Evolutionary conservation across 257 asterid species (phyloP), one percentile per base, ranked within the genome.

Genomic region (Ilex aquifolium): DNA sequence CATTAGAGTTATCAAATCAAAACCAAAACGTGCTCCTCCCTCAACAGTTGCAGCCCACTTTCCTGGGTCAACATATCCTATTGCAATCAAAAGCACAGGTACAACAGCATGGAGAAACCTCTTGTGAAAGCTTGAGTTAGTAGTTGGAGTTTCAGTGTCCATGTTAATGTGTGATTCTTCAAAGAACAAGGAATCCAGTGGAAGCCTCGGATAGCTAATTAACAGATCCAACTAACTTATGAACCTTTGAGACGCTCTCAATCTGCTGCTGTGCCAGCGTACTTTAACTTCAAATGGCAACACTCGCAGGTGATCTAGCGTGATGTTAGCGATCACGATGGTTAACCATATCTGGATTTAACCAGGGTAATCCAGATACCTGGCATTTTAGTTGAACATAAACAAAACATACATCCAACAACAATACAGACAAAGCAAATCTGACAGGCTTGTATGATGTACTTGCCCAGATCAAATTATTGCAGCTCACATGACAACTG

Each of bases 61-160:
- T 67, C 99, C 99, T 66, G 99, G 99, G 72, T 87, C 99, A 46
- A 93, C 80, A 78, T 93, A 90, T 81, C 96, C 79, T 57, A 88
- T 69, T 66, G 95, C 86, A 70, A 93, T 68, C 75, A 88, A 86
- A 63, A 93, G 84, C 61, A 86, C 83, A 5, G 97, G 99, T 27
- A 78, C 89, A 63, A 75, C 80, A 69, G 97, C 90, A 74, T 92
- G 76, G 78, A 93, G 83, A 55, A 84, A 68, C 68, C 90, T 82
- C 42, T 79, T 73, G 66, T 75, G 69, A 60, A 70, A 66, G 70
- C 69, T 73, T 71, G 79, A 59, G 73, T 53, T 65, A 40, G 56
- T 56, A 57, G 68, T 57, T 65, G 68, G 65, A 52, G 76, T 64
- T 86, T 82, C 85, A 55, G 73, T 65, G 64, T 82, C 91, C 95